Percentiles rank a stretch among this genome's conserved stretches.
phyloP scores from a whole-genome alignment of 2,329 filamentous ascomycete genomes.

The Cladorrhinum sp. region DNA sequence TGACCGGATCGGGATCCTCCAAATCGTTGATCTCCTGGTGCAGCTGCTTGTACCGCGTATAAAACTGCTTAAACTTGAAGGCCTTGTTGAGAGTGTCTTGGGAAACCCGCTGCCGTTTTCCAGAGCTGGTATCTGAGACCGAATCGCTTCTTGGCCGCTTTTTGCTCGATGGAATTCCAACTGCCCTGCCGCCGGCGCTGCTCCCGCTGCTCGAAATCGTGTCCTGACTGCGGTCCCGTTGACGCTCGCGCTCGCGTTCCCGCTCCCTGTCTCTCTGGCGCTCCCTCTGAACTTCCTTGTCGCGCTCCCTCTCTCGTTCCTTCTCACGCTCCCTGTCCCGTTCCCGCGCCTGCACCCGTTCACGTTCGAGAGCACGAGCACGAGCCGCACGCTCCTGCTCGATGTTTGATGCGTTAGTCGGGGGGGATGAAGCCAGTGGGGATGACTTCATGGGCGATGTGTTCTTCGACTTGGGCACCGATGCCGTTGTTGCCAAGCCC shows the following conservation, averaged over 20 bases:
- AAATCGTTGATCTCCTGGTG: slow-evolving; percentile 53
- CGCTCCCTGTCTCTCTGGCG: slow-evolving; percentile 15
- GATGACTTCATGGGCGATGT: slow-evolving; percentile 55
- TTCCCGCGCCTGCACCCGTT: slow-evolving; percentile 22
- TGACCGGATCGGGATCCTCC: slow-evolving; percentile 49
- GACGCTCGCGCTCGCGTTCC: slow-evolving; percentile 21
- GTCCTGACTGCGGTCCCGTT: slow-evolving; percentile 24
- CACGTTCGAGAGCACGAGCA: slow-evolving; percentile 32
- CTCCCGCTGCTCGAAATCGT: slow-evolving; percentile 29
- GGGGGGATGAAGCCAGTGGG: slow-evolving; percentile 62
- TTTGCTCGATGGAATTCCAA: slow-evolving; percentile 10
- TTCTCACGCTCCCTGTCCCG: background rate
- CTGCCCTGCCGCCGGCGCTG: slow-evolving; percentile 26
- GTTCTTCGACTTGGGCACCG: slow-evolving; percentile 28
- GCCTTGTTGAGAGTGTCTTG: slow-evolving; percentile 52
- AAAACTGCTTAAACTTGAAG: slow-evolving; percentile 53
- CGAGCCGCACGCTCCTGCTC: slow-evolving; percentile 39
- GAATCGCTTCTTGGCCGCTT: slow-evolving; percentile 21
- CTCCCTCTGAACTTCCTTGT: slow-evolving; percentile 18
- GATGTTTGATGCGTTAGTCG: slow-evolving; percentile 62
- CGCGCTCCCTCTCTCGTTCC: slow-evolving; percentile 18
- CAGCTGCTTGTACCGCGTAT: slow-evolving; percentile 55
- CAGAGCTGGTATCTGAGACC: slow-evolving; percentile 31
- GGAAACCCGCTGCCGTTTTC: slow-evolving; percentile 42
- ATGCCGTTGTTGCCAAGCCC: slow-evolving; percentile 11